These are phyloP conservation scores for Prunus mume DNA, from an alignment of 306 rosid species.

Conservation along the genomic window DNA sequence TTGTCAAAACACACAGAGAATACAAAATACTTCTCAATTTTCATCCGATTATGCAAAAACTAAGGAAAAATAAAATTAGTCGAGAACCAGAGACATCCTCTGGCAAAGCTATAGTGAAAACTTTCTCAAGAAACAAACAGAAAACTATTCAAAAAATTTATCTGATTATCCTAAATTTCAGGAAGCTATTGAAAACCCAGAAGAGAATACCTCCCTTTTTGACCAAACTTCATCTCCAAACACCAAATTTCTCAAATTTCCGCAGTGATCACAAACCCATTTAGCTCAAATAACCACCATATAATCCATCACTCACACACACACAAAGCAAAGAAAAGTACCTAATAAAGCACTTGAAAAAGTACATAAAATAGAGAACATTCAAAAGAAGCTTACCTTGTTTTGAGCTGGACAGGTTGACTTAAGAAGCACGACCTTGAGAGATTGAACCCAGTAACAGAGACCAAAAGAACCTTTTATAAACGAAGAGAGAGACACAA, in stretches of 20 bases:
- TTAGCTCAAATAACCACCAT: neutral
- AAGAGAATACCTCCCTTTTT: neutral
- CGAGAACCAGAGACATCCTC: neutral
- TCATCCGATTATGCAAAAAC: neutral
- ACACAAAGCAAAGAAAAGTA: neutral
- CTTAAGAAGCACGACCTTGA: slow-evolving; percentile 6
- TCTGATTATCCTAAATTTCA: neutral
- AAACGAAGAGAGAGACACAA: neutral
- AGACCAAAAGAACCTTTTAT: neutral
- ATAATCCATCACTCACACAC: neutral
- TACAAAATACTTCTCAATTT: neutral
- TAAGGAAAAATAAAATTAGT: neutral
- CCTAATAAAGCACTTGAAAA: neutral
- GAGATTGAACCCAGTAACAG: slow-evolving; percentile 1
- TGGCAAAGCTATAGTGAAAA: neutral
- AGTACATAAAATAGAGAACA: neutral
- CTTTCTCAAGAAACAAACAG: neutral
- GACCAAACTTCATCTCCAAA: neutral
- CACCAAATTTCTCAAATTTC: neutral
- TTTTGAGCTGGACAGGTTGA: slow-evolving; percentile 10
- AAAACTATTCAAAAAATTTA: neutral
- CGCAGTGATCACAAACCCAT: neutral
- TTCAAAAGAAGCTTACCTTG: slow-evolving; percentile 16
- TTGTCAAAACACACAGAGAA: neutral
- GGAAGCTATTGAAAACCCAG: neutral